These are phyloP conservation scores for Nemania sp. DNA, from an alignment of 2,329 filamentous ascomycete species.

Conservation along the genomic window DNA sequence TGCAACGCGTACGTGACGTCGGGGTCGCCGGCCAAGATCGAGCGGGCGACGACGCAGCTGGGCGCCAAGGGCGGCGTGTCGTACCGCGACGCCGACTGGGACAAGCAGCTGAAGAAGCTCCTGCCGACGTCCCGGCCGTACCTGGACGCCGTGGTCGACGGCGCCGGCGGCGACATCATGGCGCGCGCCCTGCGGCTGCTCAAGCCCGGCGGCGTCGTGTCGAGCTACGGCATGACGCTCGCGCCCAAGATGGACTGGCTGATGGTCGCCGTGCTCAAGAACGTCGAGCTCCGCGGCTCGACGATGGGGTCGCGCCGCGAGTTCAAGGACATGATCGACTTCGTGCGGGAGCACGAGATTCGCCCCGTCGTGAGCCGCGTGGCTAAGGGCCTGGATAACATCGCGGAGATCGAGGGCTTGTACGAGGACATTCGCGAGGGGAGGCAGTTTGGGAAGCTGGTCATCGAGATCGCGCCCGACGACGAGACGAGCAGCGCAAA, in stretches of 20 bases:
- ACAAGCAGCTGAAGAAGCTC: constrained; percentile 68
- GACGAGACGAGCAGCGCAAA: constrained; percentile 44
- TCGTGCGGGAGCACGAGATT: constrained; percentile 75
- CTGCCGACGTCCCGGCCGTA: constrained; percentile 69
- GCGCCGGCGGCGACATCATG: constrained; percentile 86
- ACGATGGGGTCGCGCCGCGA: constrained; percentile 93
- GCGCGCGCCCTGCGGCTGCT: constrained; percentile 66
- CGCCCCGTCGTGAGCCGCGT: constrained; percentile 77
- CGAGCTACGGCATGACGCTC: constrained; percentile 89
- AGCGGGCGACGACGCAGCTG: constrained; percentile 64
- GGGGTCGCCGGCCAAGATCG: constrained; percentile 74
- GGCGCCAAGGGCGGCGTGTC: constrained; percentile 82
- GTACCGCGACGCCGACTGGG: constrained; percentile 82
- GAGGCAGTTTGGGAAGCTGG: constrained; percentile 89
- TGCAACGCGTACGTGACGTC: constrained; percentile 83
- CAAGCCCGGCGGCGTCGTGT: constrained; percentile 82
- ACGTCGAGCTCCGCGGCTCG: constrained; percentile 82
- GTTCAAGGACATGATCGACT: constrained; percentile 87
- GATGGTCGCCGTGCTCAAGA: constrained; percentile 83
- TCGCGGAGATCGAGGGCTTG: constrained; percentile 77
- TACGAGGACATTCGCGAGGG: constrained; percentile 89
- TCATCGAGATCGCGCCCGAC: constrained; percentile 66
- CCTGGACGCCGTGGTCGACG: constrained; percentile 86
- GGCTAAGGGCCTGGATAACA: constrained; percentile 72
- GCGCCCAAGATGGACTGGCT: constrained; percentile 82